Evolutionary conservation across 1,284 basidiomycete genomes (phyloP).

Genomic region (Malassezia sympodialis): DNA sequence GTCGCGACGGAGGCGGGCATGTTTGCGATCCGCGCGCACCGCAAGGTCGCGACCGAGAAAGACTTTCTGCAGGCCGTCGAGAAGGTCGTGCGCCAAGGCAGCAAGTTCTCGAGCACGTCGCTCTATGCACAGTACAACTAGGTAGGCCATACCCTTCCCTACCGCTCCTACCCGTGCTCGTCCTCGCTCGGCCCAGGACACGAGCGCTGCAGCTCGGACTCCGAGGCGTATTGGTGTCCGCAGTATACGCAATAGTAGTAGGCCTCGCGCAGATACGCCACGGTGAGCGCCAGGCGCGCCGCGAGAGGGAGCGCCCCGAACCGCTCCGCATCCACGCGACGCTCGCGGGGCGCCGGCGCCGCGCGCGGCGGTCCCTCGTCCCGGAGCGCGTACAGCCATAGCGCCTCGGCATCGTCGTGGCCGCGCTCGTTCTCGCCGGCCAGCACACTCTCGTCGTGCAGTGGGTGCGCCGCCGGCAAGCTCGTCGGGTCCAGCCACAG

Average conservation of each 20-base stretch:
- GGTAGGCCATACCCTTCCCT: background rate
- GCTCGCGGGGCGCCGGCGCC: background rate
- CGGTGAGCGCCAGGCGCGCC: slow-evolving; percentile 20
- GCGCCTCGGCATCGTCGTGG: background rate
- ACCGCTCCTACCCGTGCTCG: slow-evolving; percentile 21
- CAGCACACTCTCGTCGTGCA: background rate
- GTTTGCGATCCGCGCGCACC: slow-evolving; percentile 93
- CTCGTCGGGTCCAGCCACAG: slow-evolving; percentile 25
- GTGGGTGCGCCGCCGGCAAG: slow-evolving; percentile 8
- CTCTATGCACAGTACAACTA: slow-evolving; percentile 36
- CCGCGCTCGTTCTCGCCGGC: slow-evolving; percentile 11
- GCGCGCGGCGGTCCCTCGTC: slow-evolving; percentile 9
- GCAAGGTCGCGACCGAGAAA: slow-evolving; percentile 93
- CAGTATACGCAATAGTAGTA: slow-evolving; percentile 28
- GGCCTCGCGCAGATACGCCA: slow-evolving; percentile 11
- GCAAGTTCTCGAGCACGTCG: slow-evolving; percentile 67
- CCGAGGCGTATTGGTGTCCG: slow-evolving; percentile 19
- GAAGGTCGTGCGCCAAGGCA: slow-evolving; percentile 94
- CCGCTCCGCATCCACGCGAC: slow-evolving; percentile 2
- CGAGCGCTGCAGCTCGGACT: slow-evolving; percentile 6
- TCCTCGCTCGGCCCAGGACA: slow-evolving; percentile 27
- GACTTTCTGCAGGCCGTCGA: slow-evolving; percentile 97
- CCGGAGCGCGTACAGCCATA: slow-evolving; percentile 13
- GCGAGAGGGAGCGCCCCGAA: background rate
- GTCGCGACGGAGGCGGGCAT: slow-evolving; percentile 98